These are phyloP conservation scores for Pulveroboletus sp. DNA, from an alignment of 768 basidiomycete genomes.

Conservation along the genomic window DNA sequence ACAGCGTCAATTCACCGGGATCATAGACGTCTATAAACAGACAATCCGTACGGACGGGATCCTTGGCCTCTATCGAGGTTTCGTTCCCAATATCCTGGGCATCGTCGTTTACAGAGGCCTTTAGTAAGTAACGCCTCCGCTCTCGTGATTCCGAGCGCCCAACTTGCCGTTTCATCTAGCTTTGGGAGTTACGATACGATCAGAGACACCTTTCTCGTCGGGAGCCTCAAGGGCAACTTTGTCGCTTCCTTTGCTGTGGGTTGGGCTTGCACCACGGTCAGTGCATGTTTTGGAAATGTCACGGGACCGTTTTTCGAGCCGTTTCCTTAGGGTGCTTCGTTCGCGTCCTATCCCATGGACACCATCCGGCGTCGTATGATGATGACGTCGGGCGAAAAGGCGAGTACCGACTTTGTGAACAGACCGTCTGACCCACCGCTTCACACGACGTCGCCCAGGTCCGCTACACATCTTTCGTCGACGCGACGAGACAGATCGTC, in stretches of 20 bases:
- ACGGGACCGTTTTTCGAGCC: background rate
- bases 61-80: conserved; percentile 40
- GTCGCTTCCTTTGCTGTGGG: conserved; percentile 40
- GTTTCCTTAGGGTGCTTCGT: conserved; percentile 30
- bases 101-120: conserved; percentile 42
- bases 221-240: conserved; percentile 38
- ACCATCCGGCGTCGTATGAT: conserved; percentile 46
- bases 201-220: conserved; percentile 37
- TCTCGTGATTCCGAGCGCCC: background rate
- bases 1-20: conserved; percentile 38
- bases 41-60: conserved; percentile 40
- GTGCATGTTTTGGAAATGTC: background rate
- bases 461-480: conserved; percentile 38
- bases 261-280: conserved; percentile 39
- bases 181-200: conserved; percentile 44
- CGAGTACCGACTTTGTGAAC: background rate
- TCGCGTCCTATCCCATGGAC: conserved; percentile 42
- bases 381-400: conserved; percentile 42
- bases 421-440: too few species aligned
- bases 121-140: conserved; percentile 30
- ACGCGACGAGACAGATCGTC: conserved; percentile 38
- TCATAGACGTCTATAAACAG: conserved; percentile 42
- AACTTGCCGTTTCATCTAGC: conserved; percentile 17
- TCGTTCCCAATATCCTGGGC: conserved; percentile 39
- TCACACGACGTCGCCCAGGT: conserved; percentile 18